Conservation (phyloP, 2,329 filamentous ascomycete genomes). For the Magnaporthiopsis incrustans region DNA sequence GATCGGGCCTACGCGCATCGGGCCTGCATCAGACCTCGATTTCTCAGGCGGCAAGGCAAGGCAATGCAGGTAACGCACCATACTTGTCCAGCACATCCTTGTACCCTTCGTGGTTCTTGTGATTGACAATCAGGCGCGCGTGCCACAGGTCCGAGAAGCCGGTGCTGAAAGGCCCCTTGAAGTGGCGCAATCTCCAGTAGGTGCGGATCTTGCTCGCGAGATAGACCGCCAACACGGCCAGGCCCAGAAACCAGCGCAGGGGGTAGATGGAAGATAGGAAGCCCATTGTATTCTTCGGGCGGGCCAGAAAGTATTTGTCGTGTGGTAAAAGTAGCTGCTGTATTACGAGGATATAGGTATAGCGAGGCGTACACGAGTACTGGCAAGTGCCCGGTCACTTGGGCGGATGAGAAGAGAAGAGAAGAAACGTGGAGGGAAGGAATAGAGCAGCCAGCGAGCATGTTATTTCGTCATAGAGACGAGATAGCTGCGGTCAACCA, state of each 20-base stretch:
- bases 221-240: neutral
- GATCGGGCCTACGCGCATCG: constrained; percentile 19
- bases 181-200: constrained; percentile 21
- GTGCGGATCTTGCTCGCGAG: neutral
- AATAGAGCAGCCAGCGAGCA: no score
- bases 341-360: neutral
- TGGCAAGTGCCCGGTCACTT: no score
- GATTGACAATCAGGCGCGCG: constrained; percentile 18
- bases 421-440: no score
- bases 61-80: constrained; percentile 12
- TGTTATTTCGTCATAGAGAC: no score
- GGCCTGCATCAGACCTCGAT: neutral
- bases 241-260: neutral
- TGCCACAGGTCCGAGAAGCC: constrained; percentile 26
- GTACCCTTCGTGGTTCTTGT: constrained; percentile 18
- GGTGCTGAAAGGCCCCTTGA: constrained; percentile 26
- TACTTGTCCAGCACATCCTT: constrained; percentile 20
- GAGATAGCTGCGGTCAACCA: no score
- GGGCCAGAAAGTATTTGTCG: neutral
- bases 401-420: no score
- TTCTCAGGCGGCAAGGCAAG: no score
- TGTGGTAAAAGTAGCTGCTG: neutral
- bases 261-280: neutral
- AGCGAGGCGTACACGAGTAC: no score
- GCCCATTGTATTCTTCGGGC: neutral